These are phyloP conservation scores for Chaetomiaceae sp. DNA, from an alignment of 2,329 filamentous ascomycete genomes.

Conservation along the genomic window DNA sequence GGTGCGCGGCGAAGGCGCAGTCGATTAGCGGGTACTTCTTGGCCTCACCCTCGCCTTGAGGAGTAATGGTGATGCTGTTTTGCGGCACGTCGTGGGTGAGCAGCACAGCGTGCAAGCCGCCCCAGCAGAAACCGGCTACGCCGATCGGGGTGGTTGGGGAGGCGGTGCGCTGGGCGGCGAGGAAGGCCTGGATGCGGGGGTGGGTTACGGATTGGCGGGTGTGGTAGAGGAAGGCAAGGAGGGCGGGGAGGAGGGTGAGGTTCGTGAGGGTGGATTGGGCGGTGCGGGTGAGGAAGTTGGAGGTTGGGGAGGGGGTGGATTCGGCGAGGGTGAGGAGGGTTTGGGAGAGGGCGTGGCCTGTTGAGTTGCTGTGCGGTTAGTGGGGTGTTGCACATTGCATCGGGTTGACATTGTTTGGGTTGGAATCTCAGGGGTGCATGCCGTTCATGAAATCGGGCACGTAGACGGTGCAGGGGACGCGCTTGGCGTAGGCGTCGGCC, in stretches of 20 bases:
- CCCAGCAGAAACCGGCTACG: constrained; percentile 51
- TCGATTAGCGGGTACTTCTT: constrained; percentile 33
- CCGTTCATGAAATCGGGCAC: constrained; percentile 50
- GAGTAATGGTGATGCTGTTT: constrained; percentile 10
- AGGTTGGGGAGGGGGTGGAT: neutral
- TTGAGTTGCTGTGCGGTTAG: neutral
- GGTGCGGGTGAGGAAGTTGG: neutral
- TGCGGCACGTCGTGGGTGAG: constrained; percentile 33
- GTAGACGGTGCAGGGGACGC: constrained; percentile 41
- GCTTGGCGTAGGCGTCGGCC: constrained; percentile 44
- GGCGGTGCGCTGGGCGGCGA: constrained; percentile 29
- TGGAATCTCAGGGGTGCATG: too few species aligned
- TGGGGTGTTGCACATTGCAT: neutral
- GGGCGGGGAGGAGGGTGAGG: constrained; percentile 1
- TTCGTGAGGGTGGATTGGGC: neutral
- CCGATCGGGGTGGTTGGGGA: constrained; percentile 35
- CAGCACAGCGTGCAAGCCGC: constrained; percentile 41
- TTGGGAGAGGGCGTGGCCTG: constrained; percentile 12
- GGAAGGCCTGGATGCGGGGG: constrained; percentile 35
- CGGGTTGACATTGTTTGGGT: too few species aligned
- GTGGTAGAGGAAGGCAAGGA: constrained; percentile 9
- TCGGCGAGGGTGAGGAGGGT: constrained; percentile 2
- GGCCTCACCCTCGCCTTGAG: constrained; percentile 20
- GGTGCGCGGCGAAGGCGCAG: constrained; percentile 42
- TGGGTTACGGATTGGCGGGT: constrained; percentile 8